Evolutionary conservation across 495 filamentous ascomycete genomes (phyloP), one percentile per base, ranked within the genome.

Genomic region (Penicillium manginii): DNA sequence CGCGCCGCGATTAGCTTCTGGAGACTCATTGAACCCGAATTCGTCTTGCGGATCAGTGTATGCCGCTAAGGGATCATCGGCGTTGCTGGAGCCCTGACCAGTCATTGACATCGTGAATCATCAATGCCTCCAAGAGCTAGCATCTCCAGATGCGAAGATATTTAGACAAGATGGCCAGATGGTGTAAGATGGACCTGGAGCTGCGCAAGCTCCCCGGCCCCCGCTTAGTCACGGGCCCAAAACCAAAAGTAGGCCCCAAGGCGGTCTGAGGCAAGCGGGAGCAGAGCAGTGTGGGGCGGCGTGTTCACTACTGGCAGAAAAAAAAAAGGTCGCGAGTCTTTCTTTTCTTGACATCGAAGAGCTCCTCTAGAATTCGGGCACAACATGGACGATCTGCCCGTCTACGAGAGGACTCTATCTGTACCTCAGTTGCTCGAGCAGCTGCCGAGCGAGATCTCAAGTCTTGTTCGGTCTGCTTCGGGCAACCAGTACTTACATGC

Each of bases 401-500:
- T 73, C 70, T 80, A 73, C 59, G 70, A 77, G 70, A 71, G 71
- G 73, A 64, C 70, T 73, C 75, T 79, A 12, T 67, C 65, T 53
- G 76, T 79, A 71, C 73, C 73, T 59, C 69, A 75, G 60, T 67
- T 80, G 32, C 72, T 88, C 26, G 68, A 73, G 39, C 70, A 83
- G 62, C 70, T 92, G 57, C 88, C 88, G 43, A 79, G 77, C 56
- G 89, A 90, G 71, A 75, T 90, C 60, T 65, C 86, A 54, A 73
- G 82, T 52, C 80, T 88, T 59, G 81, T 93, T 73, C 82, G 79
- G 61, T 76, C 84, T 62, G 81, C 86, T 59, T 81, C 77, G 52
- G 81, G 86, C 63, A 76, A 79, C 53, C 78, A 83, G 63, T 88
- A 91, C 73, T 83, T 94, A 52, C 84, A 89, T 69, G 81, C 83